Evolutionary conservation across 2,329 filamentous ascomycete genomes (phyloP).

Genomic region (Arthrobotrys entomopaga): DNA sequence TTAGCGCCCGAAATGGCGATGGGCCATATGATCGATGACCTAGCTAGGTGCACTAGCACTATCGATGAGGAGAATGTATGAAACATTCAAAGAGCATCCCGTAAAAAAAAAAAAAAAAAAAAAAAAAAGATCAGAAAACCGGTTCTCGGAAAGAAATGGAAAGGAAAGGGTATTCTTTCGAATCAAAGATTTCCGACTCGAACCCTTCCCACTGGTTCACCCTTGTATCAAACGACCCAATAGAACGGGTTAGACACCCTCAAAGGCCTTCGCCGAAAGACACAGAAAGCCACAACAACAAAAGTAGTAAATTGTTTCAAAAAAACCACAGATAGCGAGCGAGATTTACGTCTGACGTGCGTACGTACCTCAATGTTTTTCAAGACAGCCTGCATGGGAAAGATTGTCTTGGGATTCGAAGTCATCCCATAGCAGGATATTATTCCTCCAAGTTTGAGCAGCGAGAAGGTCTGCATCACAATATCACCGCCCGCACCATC

Average conservation of each 20-base stretch:
- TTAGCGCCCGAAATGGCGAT: conserved; percentile 37
- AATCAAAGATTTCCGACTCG: conserved; percentile 9
- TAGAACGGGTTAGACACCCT: conserved; percentile 23
- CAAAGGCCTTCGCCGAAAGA: conserved; percentile 13
- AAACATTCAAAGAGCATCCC: not conserved
- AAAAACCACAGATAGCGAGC: not conserved
- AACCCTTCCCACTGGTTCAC: conserved; percentile 5
- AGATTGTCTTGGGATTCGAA: conserved; percentile 82
- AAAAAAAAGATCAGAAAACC: conserved; percentile 19
- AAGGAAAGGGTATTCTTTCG: conserved; percentile 2
- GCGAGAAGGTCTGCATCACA: conserved; percentile 73
- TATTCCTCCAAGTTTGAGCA: conserved; percentile 77
- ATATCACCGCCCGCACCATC: conserved; percentile 92
- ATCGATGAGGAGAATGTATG: not conserved
- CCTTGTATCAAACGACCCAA: conserved; percentile 31
- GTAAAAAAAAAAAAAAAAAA: conserved; percentile 13
- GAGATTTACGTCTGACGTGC: too few relatives aligned
- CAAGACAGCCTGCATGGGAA: conserved; percentile 82
- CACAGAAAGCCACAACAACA: conserved; percentile 25
- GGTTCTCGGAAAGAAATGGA: conserved; percentile 1
- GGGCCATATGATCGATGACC: conserved; percentile 38
- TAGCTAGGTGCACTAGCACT: not conserved
- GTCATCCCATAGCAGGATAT: conserved; percentile 94
- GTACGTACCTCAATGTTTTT: conserved; percentile 78
- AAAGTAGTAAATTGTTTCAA: conserved; percentile 10